Evolutionary conservation across 2,329 filamentous ascomycete genomes (phyloP).

Genomic region (Penicillium sp.): DNA sequence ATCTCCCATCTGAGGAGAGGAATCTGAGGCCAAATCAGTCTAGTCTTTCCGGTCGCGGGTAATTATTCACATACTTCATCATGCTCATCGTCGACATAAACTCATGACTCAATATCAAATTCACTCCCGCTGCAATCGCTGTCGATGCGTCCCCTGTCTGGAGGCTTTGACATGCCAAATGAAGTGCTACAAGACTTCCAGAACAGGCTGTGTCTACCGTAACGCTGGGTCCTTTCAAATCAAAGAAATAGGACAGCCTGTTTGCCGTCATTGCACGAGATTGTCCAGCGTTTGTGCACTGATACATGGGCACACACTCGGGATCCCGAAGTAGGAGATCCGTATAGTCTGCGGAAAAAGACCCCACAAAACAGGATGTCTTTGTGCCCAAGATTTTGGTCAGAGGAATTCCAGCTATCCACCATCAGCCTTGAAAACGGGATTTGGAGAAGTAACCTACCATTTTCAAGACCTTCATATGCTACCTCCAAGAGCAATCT

Average conservation of each 20-base stretch:
- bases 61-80: conserved; percentile 12
- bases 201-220: conserved; percentile 38
- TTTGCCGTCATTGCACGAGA: conserved; percentile 29
- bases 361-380: conserved; percentile 32
- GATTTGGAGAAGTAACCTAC: conserved; percentile 3
- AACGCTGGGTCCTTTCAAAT: conserved; percentile 33
- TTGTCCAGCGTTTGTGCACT: conserved; percentile 27
- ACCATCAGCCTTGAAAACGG: background rate
- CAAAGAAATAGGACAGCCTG: conserved; percentile 34
- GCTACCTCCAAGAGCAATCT: conserved; percentile 30
- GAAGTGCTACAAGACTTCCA: conserved; percentile 30
- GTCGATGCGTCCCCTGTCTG: conserved; percentile 21
- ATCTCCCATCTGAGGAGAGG: conserved; percentile 29
- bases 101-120: conserved; percentile 27
- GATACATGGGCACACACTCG: conserved; percentile 25
- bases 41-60: rapidly evolving
- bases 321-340: conserved; percentile 31
- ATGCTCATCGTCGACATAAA: conserved; percentile 27
- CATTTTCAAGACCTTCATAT: conserved; percentile 32
- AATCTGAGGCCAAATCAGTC: conserved; percentile 14
- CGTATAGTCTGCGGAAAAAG: conserved; percentile 29
- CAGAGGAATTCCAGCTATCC: conserved; percentile 28
- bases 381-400: conserved; percentile 24
- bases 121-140: conserved; percentile 26
- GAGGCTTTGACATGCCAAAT: conserved; percentile 32